Percentiles rank a stretch among this genome's conserved stretches.
These are phyloP conservation scores for Astrothelium macrocarpum DNA, from an alignment of 495 filamentous ascomycete species.

Conservation along the genomic window DNA sequence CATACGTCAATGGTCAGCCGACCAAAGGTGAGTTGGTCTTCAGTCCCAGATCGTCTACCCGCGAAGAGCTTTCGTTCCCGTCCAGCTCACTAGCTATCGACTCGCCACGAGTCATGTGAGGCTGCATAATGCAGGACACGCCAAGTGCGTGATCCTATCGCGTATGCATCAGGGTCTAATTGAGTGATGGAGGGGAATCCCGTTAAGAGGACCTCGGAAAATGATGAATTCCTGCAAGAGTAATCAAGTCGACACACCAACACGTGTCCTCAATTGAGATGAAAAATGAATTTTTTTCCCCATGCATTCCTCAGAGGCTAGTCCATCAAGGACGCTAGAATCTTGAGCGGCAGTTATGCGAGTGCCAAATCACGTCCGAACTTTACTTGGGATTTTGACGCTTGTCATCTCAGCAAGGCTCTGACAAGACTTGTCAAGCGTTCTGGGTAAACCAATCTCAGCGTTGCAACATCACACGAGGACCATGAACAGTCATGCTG, in stretches of 20 bases:
- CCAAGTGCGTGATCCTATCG: not conserved
- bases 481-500: not conserved
- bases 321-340: not conserved
- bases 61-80: not conserved
- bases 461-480: not conserved
- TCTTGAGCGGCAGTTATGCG: not conserved
- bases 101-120: conserved; percentile 4
- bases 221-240: not conserved
- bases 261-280: not conserved
- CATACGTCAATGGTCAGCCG: conserved; percentile 6
- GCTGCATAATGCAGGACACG: not conserved
- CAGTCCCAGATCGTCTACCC: not conserved
- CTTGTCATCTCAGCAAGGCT: not conserved
- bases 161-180: not conserved
- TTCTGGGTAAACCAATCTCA: not conserved
- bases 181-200: not conserved
- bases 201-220: not conserved
- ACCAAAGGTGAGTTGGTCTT: not conserved
- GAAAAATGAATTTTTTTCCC: not conserved
- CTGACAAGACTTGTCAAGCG: not conserved
- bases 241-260: not conserved
- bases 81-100: not conserved
- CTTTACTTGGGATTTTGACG: too few relatives aligned
- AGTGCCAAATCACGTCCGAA: not conserved
- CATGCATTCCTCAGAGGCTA: not conserved